These are phyloP conservation scores for Taxillus chinensis DNA, from an alignment of 164 flowering plant genomes.

Conservation along the genomic window DNA sequence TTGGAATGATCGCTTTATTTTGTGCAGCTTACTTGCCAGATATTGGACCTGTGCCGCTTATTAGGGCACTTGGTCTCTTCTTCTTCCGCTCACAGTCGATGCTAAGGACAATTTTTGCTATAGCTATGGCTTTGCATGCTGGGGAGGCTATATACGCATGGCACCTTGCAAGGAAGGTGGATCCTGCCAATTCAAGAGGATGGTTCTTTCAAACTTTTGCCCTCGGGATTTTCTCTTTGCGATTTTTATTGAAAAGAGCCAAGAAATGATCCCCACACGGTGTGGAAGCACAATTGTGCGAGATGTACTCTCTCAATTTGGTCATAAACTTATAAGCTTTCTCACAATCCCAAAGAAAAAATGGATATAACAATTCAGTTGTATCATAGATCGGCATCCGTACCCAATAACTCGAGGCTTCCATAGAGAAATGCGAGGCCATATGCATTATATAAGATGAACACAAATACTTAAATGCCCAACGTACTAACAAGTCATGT, in stretches of 20 bases:
- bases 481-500: too few species aligned
- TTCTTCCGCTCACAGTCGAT: constrained; percentile 36
- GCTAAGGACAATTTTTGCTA: constrained; percentile 20
- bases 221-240: constrained; percentile 65
- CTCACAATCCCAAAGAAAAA: too few species aligned
- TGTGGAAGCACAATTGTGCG: background rate
- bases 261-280: background rate
- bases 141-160: constrained; percentile 72
- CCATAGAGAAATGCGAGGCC: too few species aligned
- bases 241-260: constrained; percentile 55
- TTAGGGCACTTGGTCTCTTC: constrained; percentile 37
- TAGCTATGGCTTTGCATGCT: constrained; percentile 36
- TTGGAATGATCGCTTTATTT: constrained; percentile 48
- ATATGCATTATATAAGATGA: too few species aligned
- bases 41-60: constrained; percentile 40
- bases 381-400: too few species aligned
- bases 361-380: too few species aligned
- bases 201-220: constrained; percentile 92
- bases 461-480: too few species aligned
- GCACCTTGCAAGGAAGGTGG: constrained; percentile 61
- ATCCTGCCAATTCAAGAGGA: constrained; percentile 61
- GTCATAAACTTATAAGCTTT: too few species aligned
- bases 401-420: too few species aligned
- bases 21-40: constrained; percentile 58
- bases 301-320: too few species aligned